phyloP scores from a whole-genome alignment of 176 grass and related monocot species.

The Bolboschoenus planiculmis region DNA sequence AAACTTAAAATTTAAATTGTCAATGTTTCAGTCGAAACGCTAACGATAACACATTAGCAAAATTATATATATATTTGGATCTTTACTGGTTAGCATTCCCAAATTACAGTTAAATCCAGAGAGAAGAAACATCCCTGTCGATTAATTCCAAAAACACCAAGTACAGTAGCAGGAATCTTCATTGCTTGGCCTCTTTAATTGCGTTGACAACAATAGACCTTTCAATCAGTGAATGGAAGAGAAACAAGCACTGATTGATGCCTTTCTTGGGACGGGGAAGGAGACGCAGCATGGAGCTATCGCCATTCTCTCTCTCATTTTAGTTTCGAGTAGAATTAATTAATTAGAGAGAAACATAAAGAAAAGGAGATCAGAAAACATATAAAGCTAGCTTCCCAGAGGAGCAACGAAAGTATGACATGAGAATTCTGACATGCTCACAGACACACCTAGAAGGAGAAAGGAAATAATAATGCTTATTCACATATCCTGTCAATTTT shows the following conservation, averaged over 20 bases:
- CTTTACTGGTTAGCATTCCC: not conserved
- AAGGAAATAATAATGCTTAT: not conserved
- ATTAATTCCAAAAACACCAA: not conserved
- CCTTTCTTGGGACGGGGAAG: not conserved
- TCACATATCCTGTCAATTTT: conserved; percentile 6
- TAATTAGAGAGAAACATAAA: not conserved
- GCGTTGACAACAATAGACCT: conserved; percentile 12
- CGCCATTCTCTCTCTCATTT: not conserved
- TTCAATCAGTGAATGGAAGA: conserved; percentile 8
- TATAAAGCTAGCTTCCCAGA: not conserved
- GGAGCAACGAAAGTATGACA: not conserved
- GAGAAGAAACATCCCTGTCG: not conserved
- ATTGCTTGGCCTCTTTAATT: conserved; percentile 21
- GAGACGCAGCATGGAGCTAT: conserved; percentile 4
- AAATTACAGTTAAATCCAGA: not conserved
- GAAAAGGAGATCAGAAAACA: no score
- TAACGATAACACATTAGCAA: no score
- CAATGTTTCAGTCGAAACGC: no score
- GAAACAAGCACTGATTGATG: conserved; percentile 15
- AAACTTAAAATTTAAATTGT: no score
- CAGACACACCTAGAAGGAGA: not conserved
- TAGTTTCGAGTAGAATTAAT: not conserved
- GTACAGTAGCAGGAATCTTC: conserved; percentile 8
- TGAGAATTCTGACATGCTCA: conserved; percentile 1
- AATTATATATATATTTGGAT: not conserved